phyloP scores from a whole-genome alignment of 805 yeast genomes.

The Metschnikowia anglica region DNA sequence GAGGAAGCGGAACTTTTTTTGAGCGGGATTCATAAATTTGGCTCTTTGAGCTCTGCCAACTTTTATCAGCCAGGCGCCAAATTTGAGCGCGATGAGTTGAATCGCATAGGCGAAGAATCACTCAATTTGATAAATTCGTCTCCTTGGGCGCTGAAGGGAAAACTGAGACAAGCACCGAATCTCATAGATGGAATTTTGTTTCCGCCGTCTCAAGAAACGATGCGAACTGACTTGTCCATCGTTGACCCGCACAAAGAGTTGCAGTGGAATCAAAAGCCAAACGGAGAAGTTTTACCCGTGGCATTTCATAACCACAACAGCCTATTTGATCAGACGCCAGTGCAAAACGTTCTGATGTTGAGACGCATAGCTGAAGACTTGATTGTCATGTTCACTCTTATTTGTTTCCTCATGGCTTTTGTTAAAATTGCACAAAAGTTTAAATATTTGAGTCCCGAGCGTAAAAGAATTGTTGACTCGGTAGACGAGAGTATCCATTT shows the following conservation, averaged over 20 bases:
- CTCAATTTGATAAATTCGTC: slow-evolving; percentile 1
- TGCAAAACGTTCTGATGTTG: slow-evolving; percentile 18
- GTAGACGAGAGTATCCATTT: not conserved
- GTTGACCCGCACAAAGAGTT: slow-evolving; percentile 9
- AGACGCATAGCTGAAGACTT: slow-evolving; percentile 49
- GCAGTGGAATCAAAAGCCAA: slow-evolving; percentile 5
- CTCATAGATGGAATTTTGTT: slow-evolving; percentile 40
- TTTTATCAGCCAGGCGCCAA: slow-evolving; percentile 38
- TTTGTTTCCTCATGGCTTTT: slow-evolving; percentile 35
- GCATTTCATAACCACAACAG: slow-evolving; percentile 4
- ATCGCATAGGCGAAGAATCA: slow-evolving; percentile 27
- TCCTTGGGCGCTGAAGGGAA: slow-evolving; percentile 1
- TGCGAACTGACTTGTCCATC: slow-evolving; percentile 7
- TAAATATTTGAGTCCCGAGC: slow-evolving; percentile 9
- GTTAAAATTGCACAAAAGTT: slow-evolving; percentile 23
- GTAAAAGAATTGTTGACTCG: not conserved
- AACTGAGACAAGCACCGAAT: slow-evolving; percentile 20
- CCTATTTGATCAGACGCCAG: slow-evolving; percentile 1
- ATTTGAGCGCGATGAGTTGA: slow-evolving; percentile 22
- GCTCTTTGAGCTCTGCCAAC: slow-evolving; percentile 29
- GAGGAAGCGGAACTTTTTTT: slow-evolving; percentile 27
- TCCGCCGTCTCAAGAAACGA: slow-evolving; percentile 18
- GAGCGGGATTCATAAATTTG: slow-evolving; percentile 38
- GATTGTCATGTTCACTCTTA: slow-evolving; percentile 41
- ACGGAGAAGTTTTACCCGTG: slow-evolving; percentile 11